These are phyloP conservation scores for Rugosomyces carneus DNA, from an alignment of 1,284 basidiomycete species.

Conservation along the genomic window DNA sequence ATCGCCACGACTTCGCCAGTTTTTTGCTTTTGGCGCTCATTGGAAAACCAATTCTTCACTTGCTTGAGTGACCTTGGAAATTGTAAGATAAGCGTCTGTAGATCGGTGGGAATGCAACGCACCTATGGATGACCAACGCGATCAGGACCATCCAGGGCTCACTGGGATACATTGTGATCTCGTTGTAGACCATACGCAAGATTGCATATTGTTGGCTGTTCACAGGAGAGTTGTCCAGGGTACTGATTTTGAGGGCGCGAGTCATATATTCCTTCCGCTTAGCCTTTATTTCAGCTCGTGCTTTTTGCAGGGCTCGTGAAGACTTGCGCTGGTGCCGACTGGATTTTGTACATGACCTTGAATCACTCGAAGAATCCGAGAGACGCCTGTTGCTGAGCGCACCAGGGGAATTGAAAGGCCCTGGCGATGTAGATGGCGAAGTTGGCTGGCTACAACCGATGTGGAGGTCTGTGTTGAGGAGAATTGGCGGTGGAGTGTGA, in stretches of 20 bases:
- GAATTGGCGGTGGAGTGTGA: neutral
- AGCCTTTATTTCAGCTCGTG: conserved; percentile 25
- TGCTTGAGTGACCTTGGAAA: conserved; percentile 42
- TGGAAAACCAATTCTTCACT: conserved; percentile 58
- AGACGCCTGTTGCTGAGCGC: conserved; percentile 21
- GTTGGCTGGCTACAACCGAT: conserved; percentile 20
- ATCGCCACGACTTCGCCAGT: conserved; percentile 26
- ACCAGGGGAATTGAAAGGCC: conserved; percentile 21
- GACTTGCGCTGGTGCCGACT: conserved; percentile 21
- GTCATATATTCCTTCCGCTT: conserved; percentile 33
- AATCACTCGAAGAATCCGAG: conserved; percentile 20
- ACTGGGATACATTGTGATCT: conserved; percentile 54
- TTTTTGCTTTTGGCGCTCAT: conserved; percentile 45
- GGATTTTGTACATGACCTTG: conserved; percentile 20
- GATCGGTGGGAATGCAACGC: conserved; percentile 9
- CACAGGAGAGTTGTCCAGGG: conserved; percentile 51
- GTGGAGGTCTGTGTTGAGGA: conserved; percentile 16
- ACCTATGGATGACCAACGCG: conserved; percentile 45
- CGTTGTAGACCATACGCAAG: conserved; percentile 51
- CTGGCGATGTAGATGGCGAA: conserved; percentile 14
- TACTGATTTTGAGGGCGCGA: conserved; percentile 42
- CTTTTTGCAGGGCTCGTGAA: conserved; percentile 19
- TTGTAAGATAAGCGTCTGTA: conserved; percentile 10
- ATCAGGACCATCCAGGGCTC: conserved; percentile 50
- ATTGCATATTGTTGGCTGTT: conserved; percentile 46